These are phyloP conservation scores for Colletotrichum trifolii DNA, from an alignment of 2,329 filamentous ascomycete genomes.

Conservation along the genomic window DNA sequence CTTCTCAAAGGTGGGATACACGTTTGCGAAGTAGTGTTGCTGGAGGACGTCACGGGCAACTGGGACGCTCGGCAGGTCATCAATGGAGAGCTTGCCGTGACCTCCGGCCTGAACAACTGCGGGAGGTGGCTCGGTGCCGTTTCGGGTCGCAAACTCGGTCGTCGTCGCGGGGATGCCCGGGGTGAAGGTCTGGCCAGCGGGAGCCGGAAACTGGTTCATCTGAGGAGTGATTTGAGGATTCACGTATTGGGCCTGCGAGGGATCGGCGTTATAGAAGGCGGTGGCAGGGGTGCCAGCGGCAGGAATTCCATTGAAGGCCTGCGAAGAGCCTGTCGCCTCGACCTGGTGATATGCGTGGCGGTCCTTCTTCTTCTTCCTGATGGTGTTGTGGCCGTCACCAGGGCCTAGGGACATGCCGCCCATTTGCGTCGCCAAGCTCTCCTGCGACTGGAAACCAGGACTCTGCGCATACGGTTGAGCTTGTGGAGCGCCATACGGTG, in stretches of 20 bases:
- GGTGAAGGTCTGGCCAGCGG: conserved; percentile 58
- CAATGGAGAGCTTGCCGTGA: conserved; percentile 83
- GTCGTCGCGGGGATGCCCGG: conserved; percentile 40
- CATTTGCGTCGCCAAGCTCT: conserved; percentile 77
- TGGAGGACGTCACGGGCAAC: conserved; percentile 84
- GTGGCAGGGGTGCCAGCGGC: conserved; percentile 62
- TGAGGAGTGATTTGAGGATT: conserved; percentile 57
- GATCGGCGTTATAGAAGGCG: conserved; percentile 50
- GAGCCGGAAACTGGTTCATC: conserved; percentile 71
- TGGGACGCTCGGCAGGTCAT: conserved; percentile 93
- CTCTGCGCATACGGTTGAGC: conserved; percentile 44
- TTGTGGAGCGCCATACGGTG: conserved; percentile 43
- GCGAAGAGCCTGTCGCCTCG: conserved; percentile 75
- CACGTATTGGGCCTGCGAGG: conserved; percentile 53
- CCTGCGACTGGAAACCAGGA: conserved; percentile 54
- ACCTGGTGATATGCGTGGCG: conserved; percentile 92
- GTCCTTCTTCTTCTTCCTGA: conserved; percentile 89
- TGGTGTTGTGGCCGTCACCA: conserved; percentile 58
- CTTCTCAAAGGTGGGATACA: conserved; percentile 96
- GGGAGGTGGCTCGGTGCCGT: conserved; percentile 50
- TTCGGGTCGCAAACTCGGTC: conserved; percentile 45
- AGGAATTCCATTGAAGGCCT: conserved; percentile 76
- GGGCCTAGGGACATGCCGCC: conserved; percentile 75
- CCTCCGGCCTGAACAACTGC: conserved; percentile 69
- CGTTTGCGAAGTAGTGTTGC: conserved; percentile 84